A percentile compares a stretch with the other conserved stretches of the same genome.
These are phyloP conservation scores for Neofusicoccum laricinum DNA, from an alignment of 2,329 filamentous ascomycete genomes.

Conservation along the genomic window DNA sequence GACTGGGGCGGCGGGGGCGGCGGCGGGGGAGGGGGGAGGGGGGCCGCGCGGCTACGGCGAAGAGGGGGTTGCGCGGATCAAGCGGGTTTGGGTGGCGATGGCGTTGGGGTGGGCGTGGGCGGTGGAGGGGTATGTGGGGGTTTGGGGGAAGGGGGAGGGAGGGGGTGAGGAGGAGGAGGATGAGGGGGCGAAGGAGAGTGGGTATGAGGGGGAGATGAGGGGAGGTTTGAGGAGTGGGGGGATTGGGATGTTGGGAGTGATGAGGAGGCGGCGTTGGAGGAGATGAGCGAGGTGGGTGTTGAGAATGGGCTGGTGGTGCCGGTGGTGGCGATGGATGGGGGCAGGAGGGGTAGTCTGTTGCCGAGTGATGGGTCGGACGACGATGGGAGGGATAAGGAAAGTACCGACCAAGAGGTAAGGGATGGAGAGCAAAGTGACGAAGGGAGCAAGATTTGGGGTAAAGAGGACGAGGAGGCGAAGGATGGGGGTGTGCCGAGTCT, in stretches of 20 bases:
- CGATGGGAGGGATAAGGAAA: not conserved
- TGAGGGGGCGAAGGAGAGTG: not conserved
- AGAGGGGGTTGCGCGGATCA: not conserved
- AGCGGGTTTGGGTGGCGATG: conserved; percentile 3
- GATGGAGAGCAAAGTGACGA: no score
- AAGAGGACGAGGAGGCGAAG: not conserved
- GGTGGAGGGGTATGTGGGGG: not conserved
- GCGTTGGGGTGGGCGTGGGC: not conserved
- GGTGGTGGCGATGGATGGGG: not conserved
- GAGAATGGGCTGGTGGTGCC: not conserved
- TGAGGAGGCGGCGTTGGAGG: not conserved
- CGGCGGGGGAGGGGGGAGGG: not conserved
- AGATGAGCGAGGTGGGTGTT: not conserved
- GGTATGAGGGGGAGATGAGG: not conserved
- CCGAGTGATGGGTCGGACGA: conserved; percentile 1
- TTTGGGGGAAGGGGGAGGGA: not conserved
- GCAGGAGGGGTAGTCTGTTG: not conserved
- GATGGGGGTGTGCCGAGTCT: no score
- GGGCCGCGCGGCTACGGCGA: not conserved
- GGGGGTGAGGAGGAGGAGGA: not conserved
- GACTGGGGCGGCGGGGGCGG: not conserved
- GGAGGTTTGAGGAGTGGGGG: not conserved
- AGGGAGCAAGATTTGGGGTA: not conserved
- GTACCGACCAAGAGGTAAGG: no score
- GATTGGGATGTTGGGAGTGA: not conserved